Conservation (phyloP, 2,329 filamentous ascomycete species). For the Beauveria bassiana region DNA sequence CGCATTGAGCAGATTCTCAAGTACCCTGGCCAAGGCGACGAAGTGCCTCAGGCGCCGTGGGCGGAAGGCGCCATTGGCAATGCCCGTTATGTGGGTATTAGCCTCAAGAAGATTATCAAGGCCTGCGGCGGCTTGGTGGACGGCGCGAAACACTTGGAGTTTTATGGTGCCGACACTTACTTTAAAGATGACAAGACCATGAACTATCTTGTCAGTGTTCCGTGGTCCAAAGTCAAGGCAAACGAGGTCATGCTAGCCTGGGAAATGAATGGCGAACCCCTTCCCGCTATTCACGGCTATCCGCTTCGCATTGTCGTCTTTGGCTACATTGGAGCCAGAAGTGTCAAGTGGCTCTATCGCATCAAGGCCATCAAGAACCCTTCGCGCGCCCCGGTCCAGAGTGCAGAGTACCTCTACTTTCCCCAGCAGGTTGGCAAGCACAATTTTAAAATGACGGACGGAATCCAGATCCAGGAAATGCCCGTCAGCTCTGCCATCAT, state of each 20-base stretch:
- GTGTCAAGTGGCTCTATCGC: slow-evolving; percentile 55
- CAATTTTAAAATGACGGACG: slow-evolving; percentile 50
- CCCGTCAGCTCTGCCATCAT: slow-evolving; percentile 61
- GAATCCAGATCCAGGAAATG: slow-evolving; percentile 65
- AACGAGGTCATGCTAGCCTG: slow-evolving; percentile 61
- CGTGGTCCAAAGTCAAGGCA: slow-evolving; percentile 58
- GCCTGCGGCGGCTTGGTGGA: slow-evolving; percentile 53
- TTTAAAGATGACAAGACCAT: slow-evolving; percentile 58
- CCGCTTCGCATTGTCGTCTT: slow-evolving; percentile 56
- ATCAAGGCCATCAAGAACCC: slow-evolving; percentile 53
- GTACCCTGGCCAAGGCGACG: slow-evolving; percentile 61
- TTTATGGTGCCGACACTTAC: slow-evolving; percentile 65
- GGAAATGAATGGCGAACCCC: slow-evolving; percentile 62
- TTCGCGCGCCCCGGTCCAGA: slow-evolving; percentile 53
- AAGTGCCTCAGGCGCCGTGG: slow-evolving; percentile 49
- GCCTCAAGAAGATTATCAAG: slow-evolving; percentile 63
- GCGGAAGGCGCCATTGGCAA: slow-evolving; percentile 62
- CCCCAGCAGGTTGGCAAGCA: slow-evolving; percentile 62
- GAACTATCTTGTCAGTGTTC: slow-evolving; percentile 62
- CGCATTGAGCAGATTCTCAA: slow-evolving; percentile 60
- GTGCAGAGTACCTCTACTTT: slow-evolving; percentile 61
- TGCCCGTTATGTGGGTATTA: slow-evolving; percentile 54
- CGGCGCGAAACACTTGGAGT: slow-evolving; percentile 54
- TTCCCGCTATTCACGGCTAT: slow-evolving; percentile 56
- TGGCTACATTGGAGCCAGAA: slow-evolving; percentile 60